Evolutionary conservation across 371 early-diverging fungal species (phyloP), one percentile per base, ranked within the genome.

Genomic region (Homolaphlyctis polyrhiza): DNA sequence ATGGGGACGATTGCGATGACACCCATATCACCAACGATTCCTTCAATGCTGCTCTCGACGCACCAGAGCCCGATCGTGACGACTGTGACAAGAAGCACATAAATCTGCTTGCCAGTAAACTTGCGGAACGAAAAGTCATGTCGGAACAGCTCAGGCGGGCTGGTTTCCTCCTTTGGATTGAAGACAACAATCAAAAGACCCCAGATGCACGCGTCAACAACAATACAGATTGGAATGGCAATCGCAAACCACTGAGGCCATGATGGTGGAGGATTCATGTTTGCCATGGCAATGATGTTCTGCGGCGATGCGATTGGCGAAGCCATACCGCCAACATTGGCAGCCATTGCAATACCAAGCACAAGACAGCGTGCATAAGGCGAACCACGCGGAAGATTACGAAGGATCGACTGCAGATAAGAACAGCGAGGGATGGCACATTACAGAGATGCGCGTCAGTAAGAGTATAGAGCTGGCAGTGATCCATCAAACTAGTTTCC

Each of bases 241-340:
- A 96, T 86, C 57, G 88, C 87, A 52, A 82, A 77, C 78, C 81
- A 82, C 63, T 80, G 63, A 1, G 61, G 61, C 83, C 83, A 80
- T 50, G 91, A 85, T 2, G 93, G 93, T 6, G 85, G 71, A 8
- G 95, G 95, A 29, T 81, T 66, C 91, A 96, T 93, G 65, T 43
- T 72, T 25, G 72, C 71, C 51, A 80, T 72, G 32, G 79, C 76
- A 57, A 80, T 73, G 28, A 76, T 74, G 77, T 96, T 96, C 68
- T 97, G 97, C n/a, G 97, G 97, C 2, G 93, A 93, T 13, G 92
- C 83, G 71, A 97, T 97, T 3, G 97, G 97, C n/a, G 93, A 90
- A 0, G 93, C 92, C 97, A 96, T 96, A 35, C 96, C 96, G 51
- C 96, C 97, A 33, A 97, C 87, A 62, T 96, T 94, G 35, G 94